Base-by-base conservation (phyloP, 73 alveolate genomes). In the Paramecium caudatum region DNA sequence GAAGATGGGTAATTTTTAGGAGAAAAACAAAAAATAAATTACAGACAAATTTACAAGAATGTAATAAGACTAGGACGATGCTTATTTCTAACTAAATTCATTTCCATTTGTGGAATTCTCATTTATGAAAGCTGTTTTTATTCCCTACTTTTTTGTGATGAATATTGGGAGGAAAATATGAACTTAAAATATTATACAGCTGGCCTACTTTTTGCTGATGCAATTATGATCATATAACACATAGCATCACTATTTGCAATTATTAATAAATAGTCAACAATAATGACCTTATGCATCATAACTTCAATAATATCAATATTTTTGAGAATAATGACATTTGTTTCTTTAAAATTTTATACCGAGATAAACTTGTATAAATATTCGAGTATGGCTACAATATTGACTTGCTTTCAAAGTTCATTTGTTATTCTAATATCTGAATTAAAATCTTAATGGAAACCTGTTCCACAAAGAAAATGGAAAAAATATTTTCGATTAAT, bases 51-150 rank as follows among this genome's bases (percentile, higher is more conserved):
- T 10, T 55, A 55, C 16, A 55, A 23, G 4, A 55, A 55, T 55
- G 80, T 55, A 12, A 55, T 55, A 37, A 55, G 30, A 55, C 30
- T 55, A 8, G 80, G 80, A 55, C 23, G 80, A 55, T 55, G 80
- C 46, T 43, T 55, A 1, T 55, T 55, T 55, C 7, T 55, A 0
- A 43, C 30, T 19, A 10, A 55, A 55, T 55, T 55, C 30, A 55
- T 55, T 10, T 27, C 30, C 46, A 55, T 43, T 55, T 37, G 80
- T 55, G 80, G 46, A 19, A 55, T 55, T 55, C 30, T 55, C 10
- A 27, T 55, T 27, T 55, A 55, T 43, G 23, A 27, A 3, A 43
- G 23, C 21, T 55, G 80, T 25, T 55, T 55, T 55, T 55, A 55
- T 23, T 55, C 46, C 30, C 30, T 55, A 55, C n/a, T 55, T 27